A percentile compares a stretch with the other conserved stretches of the same genome.
Evolutionary conservation across 352 stramenopile genomes (phyloP).

Genomic region (Globisporangium irregulare): DNA sequence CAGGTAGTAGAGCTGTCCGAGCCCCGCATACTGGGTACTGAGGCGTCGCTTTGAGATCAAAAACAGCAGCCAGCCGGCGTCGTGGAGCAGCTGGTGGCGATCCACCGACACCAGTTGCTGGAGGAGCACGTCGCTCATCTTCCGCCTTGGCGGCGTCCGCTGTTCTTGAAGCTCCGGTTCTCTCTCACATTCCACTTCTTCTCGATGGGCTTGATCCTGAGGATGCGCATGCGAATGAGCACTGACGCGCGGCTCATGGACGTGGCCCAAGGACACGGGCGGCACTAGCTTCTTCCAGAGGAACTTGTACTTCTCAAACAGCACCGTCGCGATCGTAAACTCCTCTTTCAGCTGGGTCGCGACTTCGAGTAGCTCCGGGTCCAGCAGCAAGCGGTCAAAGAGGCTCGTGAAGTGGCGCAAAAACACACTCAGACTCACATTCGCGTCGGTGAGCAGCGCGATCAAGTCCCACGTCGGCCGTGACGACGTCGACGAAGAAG

Average conservation of each 20-base stretch:
- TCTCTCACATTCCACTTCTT: slow-evolving; percentile 19
- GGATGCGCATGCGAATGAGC: background rate
- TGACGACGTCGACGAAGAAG: background rate
- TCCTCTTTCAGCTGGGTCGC: slow-evolving; percentile 79
- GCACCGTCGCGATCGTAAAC: slow-evolving; percentile 65
- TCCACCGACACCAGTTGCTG: slow-evolving; percentile 7
- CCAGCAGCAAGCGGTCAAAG: slow-evolving; percentile 75
- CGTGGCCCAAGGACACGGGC: background rate
- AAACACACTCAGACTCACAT: slow-evolving; percentile 63
- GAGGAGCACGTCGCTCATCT: slow-evolving; percentile 18
- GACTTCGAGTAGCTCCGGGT: slow-evolving; percentile 64
- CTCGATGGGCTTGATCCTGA: slow-evolving; percentile 21
- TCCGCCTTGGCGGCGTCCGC: slow-evolving; percentile 10
- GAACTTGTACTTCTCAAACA: slow-evolving; percentile 77
- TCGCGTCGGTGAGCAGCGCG: slow-evolving; percentile 39
- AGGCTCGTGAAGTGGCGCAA: slow-evolving; percentile 71
- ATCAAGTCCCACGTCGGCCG: slow-evolving; percentile 29
- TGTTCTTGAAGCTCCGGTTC: slow-evolving; percentile 11
- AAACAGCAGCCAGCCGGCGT: slow-evolving; percentile 77
- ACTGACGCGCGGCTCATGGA: slow-evolving; percentile 12
- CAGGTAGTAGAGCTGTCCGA: slow-evolving; percentile 75
- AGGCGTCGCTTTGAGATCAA: slow-evolving; percentile 53
- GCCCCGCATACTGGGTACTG: slow-evolving; percentile 40
- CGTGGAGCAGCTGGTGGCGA: slow-evolving; percentile 42
- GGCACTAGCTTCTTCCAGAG: slow-evolving; percentile 48